Base-by-base conservation (phyloP, 352 stramenopile genomes). In the Phytopythium litorale region DNA sequence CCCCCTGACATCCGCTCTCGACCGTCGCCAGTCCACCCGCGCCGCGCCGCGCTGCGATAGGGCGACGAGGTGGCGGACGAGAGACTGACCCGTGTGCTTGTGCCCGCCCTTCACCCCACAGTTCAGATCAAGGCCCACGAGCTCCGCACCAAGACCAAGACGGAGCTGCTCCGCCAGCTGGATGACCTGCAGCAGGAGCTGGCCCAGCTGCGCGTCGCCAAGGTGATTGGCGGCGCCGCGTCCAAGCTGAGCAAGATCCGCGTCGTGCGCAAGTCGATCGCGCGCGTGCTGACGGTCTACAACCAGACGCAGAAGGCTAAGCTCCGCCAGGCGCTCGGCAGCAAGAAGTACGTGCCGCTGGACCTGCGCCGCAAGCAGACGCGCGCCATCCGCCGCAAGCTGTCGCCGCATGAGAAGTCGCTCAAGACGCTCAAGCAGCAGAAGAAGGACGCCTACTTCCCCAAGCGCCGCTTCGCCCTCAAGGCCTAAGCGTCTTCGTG, bases 181-280 rank as follows among this genome's bases (percentile, higher is more conserved):
- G 90, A 98, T 80, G 97, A 99, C 71, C 93, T 98, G 71, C 98
- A 99, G 78, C 97, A 98, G 82, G 97, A 99, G 81, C 88, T 99
- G 60, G 87, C 94, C 15, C 88, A 91, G 81, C 93, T 99, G 66
- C 94, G 98, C 72, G 97, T 99, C 57, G 96, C 97, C 70, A 98
- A 99, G 91, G 97, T 99, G 51, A 99, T 98, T 50, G 97, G 97
- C 65, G 98, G 98, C 60, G 97, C 98, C 38, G 96, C 97, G 59
- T 98, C 96, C 50, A 99, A 99, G 92, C 96, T 99, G 65, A 93
- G 96, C 76, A 99, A 99, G 89, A 99, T 99, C 84, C 97, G 97
- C 73, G 81, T 94, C 43, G 97, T 99, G 23, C 97, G 98, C 84
- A 99, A 99, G 81, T 97, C 91, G 63, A 99, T 99, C 74, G 98